Conservation (phyloP, 768 basidiomycete species). For the Boletellus ananas region DNA sequence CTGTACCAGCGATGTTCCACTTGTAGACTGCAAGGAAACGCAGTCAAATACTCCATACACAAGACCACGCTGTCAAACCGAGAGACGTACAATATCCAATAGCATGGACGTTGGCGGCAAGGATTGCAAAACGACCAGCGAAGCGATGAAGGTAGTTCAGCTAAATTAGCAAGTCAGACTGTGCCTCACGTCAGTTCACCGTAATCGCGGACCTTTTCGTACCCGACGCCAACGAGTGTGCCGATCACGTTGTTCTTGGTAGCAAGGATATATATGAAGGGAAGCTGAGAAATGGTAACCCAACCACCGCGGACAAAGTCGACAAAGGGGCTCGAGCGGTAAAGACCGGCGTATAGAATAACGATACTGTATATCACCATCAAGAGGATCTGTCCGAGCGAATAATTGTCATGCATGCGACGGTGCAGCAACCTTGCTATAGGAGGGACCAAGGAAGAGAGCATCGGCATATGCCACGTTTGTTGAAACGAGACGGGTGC, state of each 20-base stretch:
- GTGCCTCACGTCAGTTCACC: neutral
- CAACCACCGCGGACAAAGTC: conserved; percentile 49
- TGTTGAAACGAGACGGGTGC: conserved; percentile 1
- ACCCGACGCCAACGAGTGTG: conserved; percentile 54
- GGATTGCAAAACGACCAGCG: conserved; percentile 51
- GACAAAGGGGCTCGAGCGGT: conserved; percentile 48
- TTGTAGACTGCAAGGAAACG: conserved; percentile 45
- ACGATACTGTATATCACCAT: conserved; percentile 44
- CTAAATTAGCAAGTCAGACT: conserved; percentile 31
- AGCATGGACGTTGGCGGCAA: conserved; percentile 57
- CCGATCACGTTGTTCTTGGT: conserved; percentile 70
- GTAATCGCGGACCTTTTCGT: conserved; percentile 52
- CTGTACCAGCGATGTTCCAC: conserved; percentile 46
- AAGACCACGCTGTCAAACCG: neutral
- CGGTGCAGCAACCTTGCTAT: conserved; percentile 40
- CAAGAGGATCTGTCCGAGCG: conserved; percentile 46
- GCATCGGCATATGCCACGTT: conserved; percentile 33
- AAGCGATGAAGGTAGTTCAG: conserved; percentile 76
- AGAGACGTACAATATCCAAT: conserved; percentile 50
- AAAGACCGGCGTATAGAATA: conserved; percentile 47
- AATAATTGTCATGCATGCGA: conserved; percentile 47
- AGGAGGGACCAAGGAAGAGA: conserved; percentile 41
- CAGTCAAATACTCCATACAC: neutral
- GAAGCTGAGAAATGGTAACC: conserved; percentile 56
- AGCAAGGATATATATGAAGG: conserved; percentile 58